These are phyloP conservation scores for Fraxinus anomala DNA, from an alignment of 257 asterid species.

Conservation along the genomic window DNA sequence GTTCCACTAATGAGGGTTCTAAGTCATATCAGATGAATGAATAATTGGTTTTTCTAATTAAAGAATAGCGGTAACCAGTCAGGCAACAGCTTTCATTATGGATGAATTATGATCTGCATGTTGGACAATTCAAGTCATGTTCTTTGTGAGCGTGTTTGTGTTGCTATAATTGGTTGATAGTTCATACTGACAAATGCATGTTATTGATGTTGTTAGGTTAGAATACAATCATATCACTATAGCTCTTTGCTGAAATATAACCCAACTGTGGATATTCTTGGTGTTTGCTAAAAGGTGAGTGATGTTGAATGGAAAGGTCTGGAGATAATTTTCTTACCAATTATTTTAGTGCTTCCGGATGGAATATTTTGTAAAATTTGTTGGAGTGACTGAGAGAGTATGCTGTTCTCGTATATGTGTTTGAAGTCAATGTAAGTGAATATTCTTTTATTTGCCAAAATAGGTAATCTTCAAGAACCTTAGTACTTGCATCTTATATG, in stretches of 20 bases:
- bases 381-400: background rate
- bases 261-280: background rate
- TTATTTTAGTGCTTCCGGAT: background rate
- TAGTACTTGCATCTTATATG: conserved; percentile 4
- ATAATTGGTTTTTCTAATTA: background rate
- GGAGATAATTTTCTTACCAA: background rate
- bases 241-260: background rate
- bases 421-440: background rate
- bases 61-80: background rate
- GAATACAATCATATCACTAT: background rate
- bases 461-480: background rate
- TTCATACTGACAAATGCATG: conserved; percentile 7
- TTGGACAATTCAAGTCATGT: background rate
- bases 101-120: conserved; percentile 6
- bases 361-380: background rate
- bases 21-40: background rate
- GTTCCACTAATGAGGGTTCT: background rate
- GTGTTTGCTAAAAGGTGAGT: background rate
- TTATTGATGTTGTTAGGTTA: background rate
- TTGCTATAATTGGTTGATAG: background rate
- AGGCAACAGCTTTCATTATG: background rate
- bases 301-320: too few species aligned
- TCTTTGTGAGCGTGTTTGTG: background rate
- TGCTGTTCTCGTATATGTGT: background rate
- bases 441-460: background rate